Conservation (phyloP, 148 eudicot genomes). For the Chenopodium album region DNA sequence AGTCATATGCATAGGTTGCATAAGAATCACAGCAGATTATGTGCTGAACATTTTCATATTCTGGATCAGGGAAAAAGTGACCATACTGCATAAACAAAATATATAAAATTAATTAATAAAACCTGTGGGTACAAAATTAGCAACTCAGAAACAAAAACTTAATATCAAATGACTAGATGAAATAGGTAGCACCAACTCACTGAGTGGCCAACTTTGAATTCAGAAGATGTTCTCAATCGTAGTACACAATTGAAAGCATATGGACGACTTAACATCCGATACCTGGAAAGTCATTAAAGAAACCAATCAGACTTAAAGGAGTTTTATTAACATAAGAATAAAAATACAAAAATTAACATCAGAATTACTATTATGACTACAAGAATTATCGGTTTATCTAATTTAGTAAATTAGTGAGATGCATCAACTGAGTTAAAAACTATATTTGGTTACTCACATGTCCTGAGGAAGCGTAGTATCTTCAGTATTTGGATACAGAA, state of each 20-base stretch:
- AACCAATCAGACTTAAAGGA: neutral
- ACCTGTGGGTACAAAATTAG: constrained; percentile 10
- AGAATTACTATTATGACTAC: neutral
- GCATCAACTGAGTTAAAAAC: neutral
- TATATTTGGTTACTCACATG: constrained; percentile 63
- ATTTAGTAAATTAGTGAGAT: neutral
- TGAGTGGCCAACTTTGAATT: constrained; percentile 79
- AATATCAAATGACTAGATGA: neutral
- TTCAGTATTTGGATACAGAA: constrained; percentile 81
- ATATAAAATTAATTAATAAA: neutral
- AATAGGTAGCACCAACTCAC: constrained; percentile 41
- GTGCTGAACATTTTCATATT: constrained; percentile 96
- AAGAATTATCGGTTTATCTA: neutral
- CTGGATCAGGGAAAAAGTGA: constrained; percentile 97
- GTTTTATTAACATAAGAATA: neutral
- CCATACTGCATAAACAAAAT: constrained; percentile 65
- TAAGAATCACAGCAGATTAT: constrained; percentile 90
- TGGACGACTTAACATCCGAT: constrained; percentile 95
- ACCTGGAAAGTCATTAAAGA: constrained; percentile 44
- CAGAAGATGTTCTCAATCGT: constrained; percentile 84
- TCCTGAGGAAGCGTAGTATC: constrained; percentile 99
- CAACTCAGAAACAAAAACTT: constrained; percentile 10
- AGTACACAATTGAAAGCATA: constrained; percentile 92
- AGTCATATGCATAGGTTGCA: constrained; percentile 94
- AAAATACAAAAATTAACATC: neutral